These are phyloP conservation scores for Thielaviopsis populi DNA, from an alignment of 2,329 filamentous ascomycete species.

Conservation along the genomic window DNA sequence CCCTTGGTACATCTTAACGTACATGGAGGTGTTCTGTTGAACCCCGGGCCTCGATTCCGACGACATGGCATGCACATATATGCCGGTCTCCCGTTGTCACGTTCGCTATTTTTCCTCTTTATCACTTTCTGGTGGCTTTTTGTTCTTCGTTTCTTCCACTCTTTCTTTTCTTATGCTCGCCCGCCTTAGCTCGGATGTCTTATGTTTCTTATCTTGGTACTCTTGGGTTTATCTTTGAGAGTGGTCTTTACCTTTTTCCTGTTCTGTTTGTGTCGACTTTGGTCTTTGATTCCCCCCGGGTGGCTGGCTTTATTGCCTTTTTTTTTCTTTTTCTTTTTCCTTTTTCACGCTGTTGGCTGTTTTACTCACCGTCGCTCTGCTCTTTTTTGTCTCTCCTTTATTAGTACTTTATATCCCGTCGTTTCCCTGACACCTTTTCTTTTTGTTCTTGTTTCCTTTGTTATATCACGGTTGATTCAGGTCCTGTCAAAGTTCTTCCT, in stretches of 20 bases:
- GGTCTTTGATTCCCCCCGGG: conserved; percentile 1
- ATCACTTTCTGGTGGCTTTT: neutral
- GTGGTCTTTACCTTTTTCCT: neutral
- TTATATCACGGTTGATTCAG: conserved; percentile 6
- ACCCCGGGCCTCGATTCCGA: neutral
- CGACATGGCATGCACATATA: neutral
- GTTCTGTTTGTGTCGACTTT: neutral
- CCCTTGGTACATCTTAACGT: neutral
- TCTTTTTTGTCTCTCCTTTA: neutral
- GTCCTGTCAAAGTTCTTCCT: neutral
- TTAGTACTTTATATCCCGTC: conserved; percentile 1
- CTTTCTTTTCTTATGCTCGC: neutral
- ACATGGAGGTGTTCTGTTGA: too few relatives aligned
- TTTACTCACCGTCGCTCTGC: neutral
- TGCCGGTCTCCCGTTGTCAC: neutral
- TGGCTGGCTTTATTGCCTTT: neutral
- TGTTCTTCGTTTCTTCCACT: neutral
- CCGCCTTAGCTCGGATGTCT: neutral
- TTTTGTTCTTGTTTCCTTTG: conserved; percentile 5
- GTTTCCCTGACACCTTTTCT: conserved; percentile 1
- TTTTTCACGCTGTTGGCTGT: too few relatives aligned
- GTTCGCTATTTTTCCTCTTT: neutral
- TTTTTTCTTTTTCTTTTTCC: neutral
- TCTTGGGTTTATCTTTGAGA: neutral
- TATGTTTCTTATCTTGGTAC: neutral